Conservation (phyloP, 208 protist species). For the Acanthamoeba lugdunensis region DNA sequence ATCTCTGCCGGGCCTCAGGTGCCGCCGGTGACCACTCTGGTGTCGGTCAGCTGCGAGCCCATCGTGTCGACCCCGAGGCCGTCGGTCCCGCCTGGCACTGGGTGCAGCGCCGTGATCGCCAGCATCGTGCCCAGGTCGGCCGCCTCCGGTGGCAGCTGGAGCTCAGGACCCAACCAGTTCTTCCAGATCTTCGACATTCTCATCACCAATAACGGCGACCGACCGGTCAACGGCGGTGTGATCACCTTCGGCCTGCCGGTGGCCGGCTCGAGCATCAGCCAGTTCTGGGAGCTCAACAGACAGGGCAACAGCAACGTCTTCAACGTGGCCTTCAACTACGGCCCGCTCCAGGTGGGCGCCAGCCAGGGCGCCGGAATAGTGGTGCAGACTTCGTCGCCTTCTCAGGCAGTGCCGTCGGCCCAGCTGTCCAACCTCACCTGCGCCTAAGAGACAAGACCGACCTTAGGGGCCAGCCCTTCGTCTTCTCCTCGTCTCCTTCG, state of each 20-base stretch:
- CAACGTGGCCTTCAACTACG: not conserved
- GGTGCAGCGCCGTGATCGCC: not conserved
- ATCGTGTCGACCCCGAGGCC: not conserved
- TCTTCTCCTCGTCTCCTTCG: no score
- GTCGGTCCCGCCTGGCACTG: not conserved
- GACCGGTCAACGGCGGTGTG: not conserved
- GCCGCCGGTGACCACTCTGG: not conserved
- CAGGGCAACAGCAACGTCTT: not conserved
- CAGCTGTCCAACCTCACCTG: not conserved
- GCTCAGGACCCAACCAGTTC: not conserved
- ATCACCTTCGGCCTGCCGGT: not conserved
- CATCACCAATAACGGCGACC: not conserved
- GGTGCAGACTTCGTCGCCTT: not conserved
- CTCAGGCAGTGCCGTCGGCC: not conserved
- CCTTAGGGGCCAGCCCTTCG: no score
- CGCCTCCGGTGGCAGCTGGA: not conserved
- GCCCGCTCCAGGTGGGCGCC: not conserved
- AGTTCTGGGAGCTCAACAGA: not conserved
- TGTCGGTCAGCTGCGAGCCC: not conserved
- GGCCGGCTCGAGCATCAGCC: not conserved
- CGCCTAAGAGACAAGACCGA: not conserved
- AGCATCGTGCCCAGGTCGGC: not conserved
- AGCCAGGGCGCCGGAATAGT: not conserved
- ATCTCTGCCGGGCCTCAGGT: not conserved
- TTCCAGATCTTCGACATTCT: slow-evolving; percentile 20